Evolutionary conservation across 345 rosid species (phyloP).

Genomic region (Salix udensis): DNA sequence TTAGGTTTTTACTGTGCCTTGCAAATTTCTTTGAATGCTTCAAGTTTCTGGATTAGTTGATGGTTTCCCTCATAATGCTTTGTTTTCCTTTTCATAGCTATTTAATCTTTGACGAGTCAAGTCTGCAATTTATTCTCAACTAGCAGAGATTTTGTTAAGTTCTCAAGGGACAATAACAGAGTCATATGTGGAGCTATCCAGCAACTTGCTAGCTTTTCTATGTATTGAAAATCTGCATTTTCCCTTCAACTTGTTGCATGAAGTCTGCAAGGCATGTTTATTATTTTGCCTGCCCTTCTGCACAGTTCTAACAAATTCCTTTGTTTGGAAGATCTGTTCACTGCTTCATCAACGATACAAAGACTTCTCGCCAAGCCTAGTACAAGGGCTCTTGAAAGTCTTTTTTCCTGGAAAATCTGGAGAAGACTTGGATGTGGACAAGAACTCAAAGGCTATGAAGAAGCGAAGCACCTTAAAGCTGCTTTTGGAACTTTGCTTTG

Average conservation of each 20-base stretch:
- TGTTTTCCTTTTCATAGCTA: background rate
- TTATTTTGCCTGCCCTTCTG: background rate
- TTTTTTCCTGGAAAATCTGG: conserved; percentile 92
- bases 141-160: background rate
- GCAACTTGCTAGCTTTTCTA: background rate
- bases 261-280: background rate
- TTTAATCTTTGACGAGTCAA: background rate
- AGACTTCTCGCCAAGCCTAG: conserved; percentile 83
- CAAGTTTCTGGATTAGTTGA: background rate
- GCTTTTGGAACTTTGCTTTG: conserved; percentile 88
- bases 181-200: background rate
- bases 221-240: background rate
- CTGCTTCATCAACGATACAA: conserved; percentile 96
- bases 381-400: conserved; percentile 81
- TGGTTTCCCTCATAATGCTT: background rate
- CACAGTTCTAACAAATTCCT: conserved; percentile 20
- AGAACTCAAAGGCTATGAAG: conserved; percentile 85
- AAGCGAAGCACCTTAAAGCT: conserved; percentile 91
- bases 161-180: background rate
- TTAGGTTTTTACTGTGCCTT: background rate
- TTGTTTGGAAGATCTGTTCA: conserved; percentile 72
- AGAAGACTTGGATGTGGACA: conserved; percentile 82
- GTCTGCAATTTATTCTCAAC: background rate
- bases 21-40: background rate
- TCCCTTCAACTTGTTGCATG: background rate